Percentiles rank a stretch among this genome's conserved stretches.
Evolutionary conservation across 345 rosid genomes (phyloP).

Genomic region (Salix caprea): DNA sequence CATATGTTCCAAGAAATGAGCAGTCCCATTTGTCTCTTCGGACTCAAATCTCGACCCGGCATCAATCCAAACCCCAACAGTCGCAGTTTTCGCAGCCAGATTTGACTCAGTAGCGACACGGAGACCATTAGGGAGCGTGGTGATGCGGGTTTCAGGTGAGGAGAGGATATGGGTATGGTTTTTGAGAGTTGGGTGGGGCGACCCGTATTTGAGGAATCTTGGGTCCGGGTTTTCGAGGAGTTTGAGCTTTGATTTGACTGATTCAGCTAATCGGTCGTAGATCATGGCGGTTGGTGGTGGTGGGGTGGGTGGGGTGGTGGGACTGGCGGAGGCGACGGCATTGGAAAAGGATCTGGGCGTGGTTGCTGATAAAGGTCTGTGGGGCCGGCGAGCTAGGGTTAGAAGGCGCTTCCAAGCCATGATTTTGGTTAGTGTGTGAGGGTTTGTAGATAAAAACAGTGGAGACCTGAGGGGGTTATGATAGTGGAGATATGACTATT

Average conservation of each 20-base stretch:
- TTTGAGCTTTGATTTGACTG: constrained; percentile 55
- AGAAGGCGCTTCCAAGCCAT: constrained; percentile 39
- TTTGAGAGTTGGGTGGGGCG: constrained; percentile 62
- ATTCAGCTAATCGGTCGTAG: constrained; percentile 71
- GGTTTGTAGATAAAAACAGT: not conserved
- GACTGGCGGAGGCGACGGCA: constrained; percentile 29
- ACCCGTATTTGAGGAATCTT: constrained; percentile 86
- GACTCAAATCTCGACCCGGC: constrained; percentile 94
- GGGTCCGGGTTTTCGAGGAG: constrained; percentile 74
- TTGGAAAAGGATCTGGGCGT: constrained; percentile 42
- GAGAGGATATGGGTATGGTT: constrained; percentile 78
- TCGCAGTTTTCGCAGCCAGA: constrained; percentile 67
- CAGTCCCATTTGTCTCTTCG: constrained; percentile 81
- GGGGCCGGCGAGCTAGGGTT: constrained; percentile 54
- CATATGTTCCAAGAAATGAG: constrained; percentile 97
- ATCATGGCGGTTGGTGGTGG: constrained; percentile 64
- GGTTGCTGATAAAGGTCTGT: constrained; percentile 23
- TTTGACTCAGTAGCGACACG: constrained; percentile 89
- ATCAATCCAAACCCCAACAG: constrained; percentile 98
- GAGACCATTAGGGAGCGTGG: constrained; percentile 84
- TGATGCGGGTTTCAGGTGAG: constrained; percentile 81
- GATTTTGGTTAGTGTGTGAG: not conserved
- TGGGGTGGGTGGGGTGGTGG: constrained; percentile 51
- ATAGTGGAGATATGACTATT: not conserved
- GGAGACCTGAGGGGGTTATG: not conserved